Evolutionary conservation across 1,284 basidiomycete species (phyloP), one percentile per base, ranked within the genome.

Genomic region (Pseudozyma sp.): DNA sequence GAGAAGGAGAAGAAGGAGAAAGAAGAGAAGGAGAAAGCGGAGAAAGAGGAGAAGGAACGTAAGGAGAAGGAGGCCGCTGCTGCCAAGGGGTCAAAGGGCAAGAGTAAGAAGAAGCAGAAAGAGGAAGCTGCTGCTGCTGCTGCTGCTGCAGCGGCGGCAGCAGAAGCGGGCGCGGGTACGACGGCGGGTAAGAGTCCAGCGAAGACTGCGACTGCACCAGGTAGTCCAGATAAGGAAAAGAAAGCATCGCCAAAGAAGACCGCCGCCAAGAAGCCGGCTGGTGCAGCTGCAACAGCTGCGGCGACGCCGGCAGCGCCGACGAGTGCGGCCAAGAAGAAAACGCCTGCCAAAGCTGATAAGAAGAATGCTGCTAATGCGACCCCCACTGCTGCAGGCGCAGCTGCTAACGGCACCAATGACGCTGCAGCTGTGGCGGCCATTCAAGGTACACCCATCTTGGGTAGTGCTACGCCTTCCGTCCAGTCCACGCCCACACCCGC

Each of bases 11-110:
- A 62, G 44, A 63, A 62, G 62, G 73, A 74, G 56, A 68, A 59
- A 50, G 74, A 77, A 52, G 73, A 66, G 53, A 67, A 66, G 42
- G 77, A 70, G 52, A 76, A 86, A 6, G 85, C 73, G 38, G 69
- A 78, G 62, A 68, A 69, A 53, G 74, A 77, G 45, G 71, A 62
- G 50, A 62, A 69, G 54, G 70, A 74, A 52, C 59, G 65, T 34
- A 50, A 82, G 65, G 75, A 74, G 56, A 71, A 72, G 55, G 74
- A 73, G 60, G 59, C 59, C 5, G 64, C 70, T 25, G 70, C 64
- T 31, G 64, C 60, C 14, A 69, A 72, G 58, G 47, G 49, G 2
- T 43, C 52, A 7, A 78, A 70, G 38, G 51, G 52, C n/a, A 79
- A 77, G 62, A 77, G 59, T 44, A 79, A 77, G 72, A 78, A 76